Conservation (phyloP, 257 asterid species). For the Mentha longifolia region DNA sequence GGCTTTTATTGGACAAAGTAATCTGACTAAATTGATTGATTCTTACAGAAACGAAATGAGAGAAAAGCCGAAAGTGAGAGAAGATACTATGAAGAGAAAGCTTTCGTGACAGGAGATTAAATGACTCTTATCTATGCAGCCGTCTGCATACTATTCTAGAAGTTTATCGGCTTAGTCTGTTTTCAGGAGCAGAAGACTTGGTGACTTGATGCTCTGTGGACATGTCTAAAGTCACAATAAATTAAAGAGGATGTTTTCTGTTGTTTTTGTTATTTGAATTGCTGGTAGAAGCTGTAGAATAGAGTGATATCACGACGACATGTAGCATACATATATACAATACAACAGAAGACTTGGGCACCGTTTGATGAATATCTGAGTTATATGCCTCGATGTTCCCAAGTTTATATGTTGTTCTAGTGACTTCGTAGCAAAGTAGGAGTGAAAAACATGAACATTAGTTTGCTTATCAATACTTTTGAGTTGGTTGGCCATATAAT, state of each 20-base stretch:
- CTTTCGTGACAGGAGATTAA: slow-evolving; percentile 74
- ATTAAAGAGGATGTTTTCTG: slow-evolving; percentile 20
- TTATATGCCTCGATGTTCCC: not conserved
- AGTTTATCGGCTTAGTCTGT: slow-evolving; percentile 13
- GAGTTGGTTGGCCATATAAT: not conserved
- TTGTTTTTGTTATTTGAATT: slow-evolving; percentile 15
- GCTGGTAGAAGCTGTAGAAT: slow-evolving; percentile 36
- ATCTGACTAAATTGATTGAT: slow-evolving; percentile 9
- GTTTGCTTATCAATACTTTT: too few relatives aligned
- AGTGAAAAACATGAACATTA: not conserved
- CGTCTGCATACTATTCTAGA: not conserved
- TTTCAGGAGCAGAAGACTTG: slow-evolving; percentile 35
- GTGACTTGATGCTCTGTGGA: slow-evolving; percentile 25
- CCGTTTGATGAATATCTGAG: slow-evolving; percentile 8
- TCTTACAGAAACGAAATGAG: slow-evolving; percentile 85
- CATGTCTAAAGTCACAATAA: slow-evolving; percentile 34
- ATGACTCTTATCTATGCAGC: slow-evolving; percentile 23
- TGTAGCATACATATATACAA: not conserved
- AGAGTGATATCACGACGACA: slow-evolving; percentile 18
- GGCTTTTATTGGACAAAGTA: slow-evolving; percentile 21
- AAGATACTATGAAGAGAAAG: slow-evolving; percentile 86
- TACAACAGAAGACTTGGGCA: not conserved
- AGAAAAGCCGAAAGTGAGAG: slow-evolving; percentile 85
- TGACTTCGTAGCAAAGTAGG: slow-evolving; percentile 32
- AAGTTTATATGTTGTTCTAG: slow-evolving; percentile 21